Evolutionary conservation across 192 early-diverging fungal genomes (phyloP), one percentile per base, ranked within the genome.

Genomic region (Chytriomyces sp.): DNA sequence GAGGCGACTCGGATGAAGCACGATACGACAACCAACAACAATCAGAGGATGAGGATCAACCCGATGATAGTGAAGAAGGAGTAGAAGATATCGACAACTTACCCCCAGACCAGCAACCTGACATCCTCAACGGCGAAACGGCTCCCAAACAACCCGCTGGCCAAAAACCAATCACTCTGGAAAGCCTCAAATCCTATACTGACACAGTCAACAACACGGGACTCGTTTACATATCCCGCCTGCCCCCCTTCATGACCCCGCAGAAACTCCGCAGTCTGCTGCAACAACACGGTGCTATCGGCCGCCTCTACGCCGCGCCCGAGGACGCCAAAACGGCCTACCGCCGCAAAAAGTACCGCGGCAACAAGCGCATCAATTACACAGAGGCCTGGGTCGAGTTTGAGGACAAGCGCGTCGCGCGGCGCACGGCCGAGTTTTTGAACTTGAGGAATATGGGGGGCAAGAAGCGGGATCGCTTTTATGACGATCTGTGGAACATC

Each of bases 351-450:
- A 97, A 98, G 79, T 93, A 94, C 74, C 87, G 86, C 30, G 88
- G 91, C 28, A 96, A 96, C 82, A 89, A 84, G 59, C 86, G 90
- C 14, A 82, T 89, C 32, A 96, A 96, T 72, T 99, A 87, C 76
- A 89, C 87, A 0, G 96, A 99, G 77, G 97, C 96, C 5, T 99
- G 97, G 97, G 90, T 99, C 30, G 97, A 99, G 80, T 98, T 99
- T 78, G 75, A 81, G 58, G 94, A 96, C 80, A 99, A 99, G 80
- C 90, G 87, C 57, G 85, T 89, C n/a, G 97, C 94, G 32, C 90
- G 94, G 67, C 75, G 78, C 3, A 84, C 91, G 0, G 95, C 95
- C 4, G 74, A 73, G 3, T 80, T 85, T 65, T 79, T 99, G 49
- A 99, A 99, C 78, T 88, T 89, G 65, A 87, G 86, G 34, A 84